Percentiles rank a stretch among this genome's conserved stretches.
Conservation (phyloP, 1,284 basidiomycete genomes). For the Leucoagaricus sp. region DNA sequence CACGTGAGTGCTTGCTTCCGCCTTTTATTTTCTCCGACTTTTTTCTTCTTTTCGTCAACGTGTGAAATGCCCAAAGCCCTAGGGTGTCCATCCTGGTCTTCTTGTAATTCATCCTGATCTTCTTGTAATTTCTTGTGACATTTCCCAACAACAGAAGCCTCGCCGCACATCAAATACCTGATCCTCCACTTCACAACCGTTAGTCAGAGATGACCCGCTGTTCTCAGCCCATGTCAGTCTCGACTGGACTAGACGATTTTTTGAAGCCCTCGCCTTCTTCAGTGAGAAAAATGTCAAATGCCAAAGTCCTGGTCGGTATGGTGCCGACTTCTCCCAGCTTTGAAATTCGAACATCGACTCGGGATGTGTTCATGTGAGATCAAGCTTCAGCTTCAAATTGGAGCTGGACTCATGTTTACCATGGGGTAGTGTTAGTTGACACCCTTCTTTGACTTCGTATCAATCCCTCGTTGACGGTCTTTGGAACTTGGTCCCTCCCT, state of each 20-base stretch:
- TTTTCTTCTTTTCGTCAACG: neutral
- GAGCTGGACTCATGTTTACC: no score
- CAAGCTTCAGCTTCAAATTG: no score
- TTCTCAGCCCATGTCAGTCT: neutral
- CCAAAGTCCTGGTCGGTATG: neutral
- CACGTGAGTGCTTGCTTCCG: neutral
- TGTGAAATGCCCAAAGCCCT: neutral
- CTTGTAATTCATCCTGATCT: neutral
- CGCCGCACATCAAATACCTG: no score
- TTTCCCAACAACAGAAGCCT: neutral
- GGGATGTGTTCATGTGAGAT: neutral
- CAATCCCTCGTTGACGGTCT: no score
- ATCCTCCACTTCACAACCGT: no score
- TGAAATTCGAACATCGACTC: neutral
- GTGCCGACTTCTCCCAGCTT: neutral
- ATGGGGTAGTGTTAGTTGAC: no score
- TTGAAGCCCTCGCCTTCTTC: neutral
- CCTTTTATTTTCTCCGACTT: neutral
- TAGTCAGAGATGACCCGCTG: neutral
- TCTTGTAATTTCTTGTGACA: neutral
- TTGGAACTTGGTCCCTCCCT: no score
- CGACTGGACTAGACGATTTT: neutral
- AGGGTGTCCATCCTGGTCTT: no score
- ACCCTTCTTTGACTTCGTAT: no score
- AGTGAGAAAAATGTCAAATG: neutral